Conservation (phyloP, 169 alveolate genomes). For the Theileria parva region DNA sequence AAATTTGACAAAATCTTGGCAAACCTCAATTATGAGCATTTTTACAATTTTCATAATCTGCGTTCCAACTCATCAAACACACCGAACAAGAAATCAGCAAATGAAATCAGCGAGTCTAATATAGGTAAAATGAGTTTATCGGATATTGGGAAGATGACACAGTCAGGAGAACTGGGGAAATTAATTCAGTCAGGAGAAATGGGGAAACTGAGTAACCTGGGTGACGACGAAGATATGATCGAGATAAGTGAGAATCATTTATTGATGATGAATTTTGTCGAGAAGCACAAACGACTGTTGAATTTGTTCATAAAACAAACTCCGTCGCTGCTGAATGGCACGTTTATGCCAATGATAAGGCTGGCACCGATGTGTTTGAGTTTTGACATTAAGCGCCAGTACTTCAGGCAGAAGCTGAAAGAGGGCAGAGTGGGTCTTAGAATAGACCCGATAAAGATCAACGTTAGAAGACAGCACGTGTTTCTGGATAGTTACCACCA, state of each 20-base stretch:
- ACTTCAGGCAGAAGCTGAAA: slow-evolving; percentile 89
- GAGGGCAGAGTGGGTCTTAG: slow-evolving; percentile 69
- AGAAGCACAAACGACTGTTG: slow-evolving; percentile 68
- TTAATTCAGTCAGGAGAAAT: background rate
- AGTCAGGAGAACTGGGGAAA: background rate
- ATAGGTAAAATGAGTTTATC: background rate
- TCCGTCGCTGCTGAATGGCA: slow-evolving; percentile 79
- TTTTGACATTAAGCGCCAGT: slow-evolving; percentile 95
- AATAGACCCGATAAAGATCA: slow-evolving; percentile 79
- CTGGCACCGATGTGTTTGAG: slow-evolving; percentile 91
- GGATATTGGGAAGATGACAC: background rate
- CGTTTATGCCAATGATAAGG: slow-evolving; percentile 80
- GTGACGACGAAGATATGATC: slow-evolving; percentile 22
- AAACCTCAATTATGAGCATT: slow-evolving; percentile 41
- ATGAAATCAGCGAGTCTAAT: background rate
- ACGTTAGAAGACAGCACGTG: slow-evolving; percentile 92
- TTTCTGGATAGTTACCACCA: slow-evolving; percentile 93
- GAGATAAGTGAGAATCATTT: slow-evolving; percentile 64
- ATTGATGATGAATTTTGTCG: slow-evolving; percentile 63
- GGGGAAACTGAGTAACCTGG: slow-evolving; percentile 2
- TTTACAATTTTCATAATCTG: background rate
- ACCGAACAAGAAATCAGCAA: background rate
- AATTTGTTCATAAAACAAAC: slow-evolving; percentile 80
- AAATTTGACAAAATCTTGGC: slow-evolving; percentile 40
- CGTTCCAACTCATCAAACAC: background rate